A percentile compares a stretch with the other conserved stretches of the same genome.
Evolutionary conservation across 2,329 filamentous ascomycete genomes (phyloP).

Genomic region (Aquanectria penicillioides): DNA sequence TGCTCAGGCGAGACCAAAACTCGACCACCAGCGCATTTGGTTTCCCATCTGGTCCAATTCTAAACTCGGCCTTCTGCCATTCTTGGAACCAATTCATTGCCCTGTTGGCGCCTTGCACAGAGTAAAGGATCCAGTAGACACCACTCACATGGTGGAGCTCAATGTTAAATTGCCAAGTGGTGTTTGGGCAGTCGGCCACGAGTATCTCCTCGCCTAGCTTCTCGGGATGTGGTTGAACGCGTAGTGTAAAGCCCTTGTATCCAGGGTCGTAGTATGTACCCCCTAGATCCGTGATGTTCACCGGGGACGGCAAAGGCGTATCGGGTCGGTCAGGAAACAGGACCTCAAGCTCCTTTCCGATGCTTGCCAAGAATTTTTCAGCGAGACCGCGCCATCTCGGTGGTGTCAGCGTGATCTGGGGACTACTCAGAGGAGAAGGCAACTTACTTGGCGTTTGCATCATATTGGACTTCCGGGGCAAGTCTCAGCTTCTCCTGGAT

Average conservation of each 20-base stretch:
- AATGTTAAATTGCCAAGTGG: slow-evolving; percentile 35
- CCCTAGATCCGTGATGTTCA: slow-evolving; percentile 45
- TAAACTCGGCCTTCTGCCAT: slow-evolving; percentile 25
- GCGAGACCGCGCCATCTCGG: slow-evolving; percentile 19
- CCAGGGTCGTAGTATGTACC: slow-evolving; percentile 58
- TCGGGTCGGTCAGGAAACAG: slow-evolving; percentile 51
- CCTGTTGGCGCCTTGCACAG: background rate
- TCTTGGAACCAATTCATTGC: slow-evolving; percentile 5
- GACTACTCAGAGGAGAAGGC: background rate
- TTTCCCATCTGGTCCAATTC: slow-evolving; percentile 27
- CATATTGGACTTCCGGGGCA: slow-evolving; percentile 29
- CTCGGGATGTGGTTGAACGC: slow-evolving; percentile 21
- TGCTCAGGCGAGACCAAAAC: slow-evolving; percentile 16
- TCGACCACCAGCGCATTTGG: slow-evolving; percentile 22
- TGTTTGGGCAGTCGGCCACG: slow-evolving; percentile 35
- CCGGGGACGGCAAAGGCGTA: slow-evolving; percentile 47
- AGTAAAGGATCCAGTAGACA: slow-evolving; percentile 40
- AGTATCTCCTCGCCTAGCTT: slow-evolving; percentile 31
- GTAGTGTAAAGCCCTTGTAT: slow-evolving; percentile 46
- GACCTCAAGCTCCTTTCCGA: slow-evolving; percentile 45
- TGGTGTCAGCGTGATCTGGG: background rate
- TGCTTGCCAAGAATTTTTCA: slow-evolving; percentile 16
- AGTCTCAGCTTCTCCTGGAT: slow-evolving; percentile 45
- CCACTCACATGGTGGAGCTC: slow-evolving; percentile 42
- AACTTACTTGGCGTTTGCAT: slow-evolving; percentile 34